Percentiles rank a stretch among this genome's conserved stretches.
Evolutionary conservation across 2,329 filamentous ascomycete genomes (phyloP).

Genomic region (Penicillium thymicola): DNA sequence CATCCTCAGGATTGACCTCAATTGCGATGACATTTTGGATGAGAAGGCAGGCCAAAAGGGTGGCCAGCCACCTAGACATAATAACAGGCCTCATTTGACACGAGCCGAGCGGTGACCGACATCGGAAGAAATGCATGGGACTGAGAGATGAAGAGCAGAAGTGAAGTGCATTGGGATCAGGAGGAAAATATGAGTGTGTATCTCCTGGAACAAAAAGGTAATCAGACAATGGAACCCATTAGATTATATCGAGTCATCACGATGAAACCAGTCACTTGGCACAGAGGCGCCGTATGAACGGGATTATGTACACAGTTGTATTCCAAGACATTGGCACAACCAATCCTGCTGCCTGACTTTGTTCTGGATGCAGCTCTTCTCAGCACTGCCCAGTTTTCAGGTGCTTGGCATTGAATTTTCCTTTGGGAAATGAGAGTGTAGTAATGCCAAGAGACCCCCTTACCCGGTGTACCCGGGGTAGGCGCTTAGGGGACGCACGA

Average conservation of each 20-base stretch:
- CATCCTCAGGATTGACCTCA: constrained; percentile 3
- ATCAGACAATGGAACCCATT: not conserved
- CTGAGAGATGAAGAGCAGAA: not conserved
- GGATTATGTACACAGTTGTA: not conserved
- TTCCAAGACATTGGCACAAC: constrained; percentile 5
- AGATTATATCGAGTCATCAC: not conserved
- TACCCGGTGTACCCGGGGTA: constrained; percentile 1
- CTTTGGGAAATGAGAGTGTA: not conserved
- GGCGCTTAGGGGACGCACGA: not conserved
- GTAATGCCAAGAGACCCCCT: constrained; percentile 7
- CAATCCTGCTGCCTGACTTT: constrained; percentile 7
- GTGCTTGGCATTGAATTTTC: not conserved
- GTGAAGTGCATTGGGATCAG: not conserved
- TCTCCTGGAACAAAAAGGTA: not conserved
- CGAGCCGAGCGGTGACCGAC: not conserved
- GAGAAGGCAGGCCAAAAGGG: not conserved
- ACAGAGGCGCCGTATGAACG: not conserved
- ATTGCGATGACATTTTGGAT: not conserved
- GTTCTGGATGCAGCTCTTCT: not conserved
- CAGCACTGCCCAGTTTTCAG: constrained; percentile 4
- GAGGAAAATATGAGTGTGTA: not conserved
- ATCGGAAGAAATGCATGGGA: constrained; percentile 6
- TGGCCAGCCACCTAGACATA: not conserved
- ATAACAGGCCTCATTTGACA: constrained; percentile 1
- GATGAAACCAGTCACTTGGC: constrained; percentile 6